Percentiles rank a stretch among this genome's conserved stretches.
phyloP scores from a whole-genome alignment of 179 eudicot genomes.

The Beta macrorhiza region DNA sequence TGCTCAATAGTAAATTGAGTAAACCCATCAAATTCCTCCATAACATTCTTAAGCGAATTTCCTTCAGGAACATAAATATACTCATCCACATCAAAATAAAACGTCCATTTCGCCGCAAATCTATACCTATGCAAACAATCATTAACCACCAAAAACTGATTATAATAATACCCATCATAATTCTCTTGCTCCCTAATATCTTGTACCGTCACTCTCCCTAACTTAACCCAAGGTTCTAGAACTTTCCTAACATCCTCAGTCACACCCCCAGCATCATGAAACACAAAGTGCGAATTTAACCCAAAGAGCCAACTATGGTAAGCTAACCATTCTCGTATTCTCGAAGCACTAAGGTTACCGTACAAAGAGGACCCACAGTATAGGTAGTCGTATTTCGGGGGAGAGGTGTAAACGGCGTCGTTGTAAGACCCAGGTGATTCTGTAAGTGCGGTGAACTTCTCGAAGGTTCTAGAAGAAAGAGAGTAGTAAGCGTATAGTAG shows the following conservation, averaged over 20 bases:
- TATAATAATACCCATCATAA: constrained; percentile 64
- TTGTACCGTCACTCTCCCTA: constrained; percentile 53
- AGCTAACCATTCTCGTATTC: constrained; percentile 65
- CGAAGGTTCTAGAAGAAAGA: constrained; percentile 37
- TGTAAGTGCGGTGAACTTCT: constrained; percentile 45
- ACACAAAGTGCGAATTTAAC: constrained; percentile 52
- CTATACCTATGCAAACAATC: constrained; percentile 60
- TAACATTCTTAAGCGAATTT: constrained; percentile 29
- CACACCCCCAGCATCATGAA: constrained; percentile 67
- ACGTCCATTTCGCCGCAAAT: constrained; percentile 58
- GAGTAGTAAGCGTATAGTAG: constrained; percentile 49
- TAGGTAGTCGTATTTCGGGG: constrained; percentile 46
- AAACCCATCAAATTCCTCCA: constrained; percentile 37
- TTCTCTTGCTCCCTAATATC: constrained; percentile 53
- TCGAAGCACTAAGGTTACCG: constrained; percentile 43
- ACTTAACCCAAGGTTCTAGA: constrained; percentile 55
- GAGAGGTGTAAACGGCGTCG: constrained; percentile 29
- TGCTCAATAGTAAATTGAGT: constrained; percentile 70
- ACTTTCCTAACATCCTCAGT: constrained; percentile 43
- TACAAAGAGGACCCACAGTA: constrained; percentile 64
- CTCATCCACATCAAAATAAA: constrained; percentile 62
- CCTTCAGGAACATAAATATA: constrained; percentile 49
- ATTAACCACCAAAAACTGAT: constrained; percentile 63
- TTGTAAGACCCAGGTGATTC: constrained; percentile 41
- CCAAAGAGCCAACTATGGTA: constrained; percentile 63